Conservation (phyloP, 2,329 filamentous ascomycete species). For the Trichoderma cornu-damae region DNA sequence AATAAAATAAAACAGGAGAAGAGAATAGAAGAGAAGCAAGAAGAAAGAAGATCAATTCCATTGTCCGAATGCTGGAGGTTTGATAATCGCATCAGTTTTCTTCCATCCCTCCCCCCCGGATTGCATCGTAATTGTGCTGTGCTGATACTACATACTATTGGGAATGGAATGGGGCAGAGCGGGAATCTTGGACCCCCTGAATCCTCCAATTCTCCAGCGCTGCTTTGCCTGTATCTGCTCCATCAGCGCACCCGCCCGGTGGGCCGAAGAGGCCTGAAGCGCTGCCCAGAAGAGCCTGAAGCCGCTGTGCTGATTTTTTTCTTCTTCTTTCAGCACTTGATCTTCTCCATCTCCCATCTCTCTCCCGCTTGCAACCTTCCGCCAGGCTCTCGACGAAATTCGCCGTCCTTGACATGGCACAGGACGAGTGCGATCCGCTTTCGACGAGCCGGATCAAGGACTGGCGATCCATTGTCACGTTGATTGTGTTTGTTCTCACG, state of each 20-base stretch:
- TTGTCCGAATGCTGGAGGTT: not conserved
- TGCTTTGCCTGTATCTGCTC: not conserved
- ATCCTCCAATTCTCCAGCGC: not conserved
- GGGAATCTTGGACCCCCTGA: too few species aligned
- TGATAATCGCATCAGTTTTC: not conserved
- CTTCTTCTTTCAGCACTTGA: too few species aligned
- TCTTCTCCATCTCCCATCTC: not conserved
- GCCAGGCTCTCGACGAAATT: not conserved
- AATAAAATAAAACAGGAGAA: too few species aligned
- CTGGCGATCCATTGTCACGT: conserved; percentile 66
- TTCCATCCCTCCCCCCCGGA: too few species aligned
- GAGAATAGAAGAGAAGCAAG: not conserved
- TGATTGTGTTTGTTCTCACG: conserved; percentile 63
- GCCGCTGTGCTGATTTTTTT: too few species aligned
- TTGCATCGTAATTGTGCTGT: not conserved
- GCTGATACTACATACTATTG: too few species aligned
- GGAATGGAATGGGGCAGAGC: too few species aligned
- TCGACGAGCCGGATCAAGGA: conserved; percentile 44
- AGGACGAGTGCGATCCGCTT: not conserved
- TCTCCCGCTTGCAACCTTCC: not conserved
- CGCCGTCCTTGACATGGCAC: not conserved
- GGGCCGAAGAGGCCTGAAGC: not conserved
- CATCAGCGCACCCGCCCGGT: not conserved
- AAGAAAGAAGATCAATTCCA: not conserved
- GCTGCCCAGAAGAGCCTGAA: not conserved